These are phyloP conservation scores for Microsporum canis DNA, from an alignment of 2,329 filamentous ascomycete species.

Conservation along the genomic window DNA sequence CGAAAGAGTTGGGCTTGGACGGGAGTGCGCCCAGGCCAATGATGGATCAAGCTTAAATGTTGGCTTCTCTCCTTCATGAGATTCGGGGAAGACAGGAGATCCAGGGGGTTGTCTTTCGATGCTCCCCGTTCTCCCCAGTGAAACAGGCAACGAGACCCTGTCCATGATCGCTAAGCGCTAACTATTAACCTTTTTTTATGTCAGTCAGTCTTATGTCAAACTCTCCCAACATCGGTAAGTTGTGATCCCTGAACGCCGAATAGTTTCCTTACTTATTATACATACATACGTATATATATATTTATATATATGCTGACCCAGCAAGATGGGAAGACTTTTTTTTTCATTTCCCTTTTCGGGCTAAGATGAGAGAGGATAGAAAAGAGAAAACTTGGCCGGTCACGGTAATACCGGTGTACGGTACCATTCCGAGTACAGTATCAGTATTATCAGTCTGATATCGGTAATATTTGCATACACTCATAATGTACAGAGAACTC, in stretches of 20 bases:
- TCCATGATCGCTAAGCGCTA: not conserved
- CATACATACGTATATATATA: not conserved
- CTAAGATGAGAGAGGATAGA: slow-evolving; percentile 2
- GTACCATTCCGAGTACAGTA: not conserved
- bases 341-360: not conserved
- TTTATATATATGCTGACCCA: not conserved
- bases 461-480: not conserved
- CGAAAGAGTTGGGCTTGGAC: not conserved
- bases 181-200: not conserved
- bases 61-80: not conserved
- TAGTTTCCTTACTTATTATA: too few species aligned
- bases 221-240: not conserved
- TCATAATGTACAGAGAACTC: not conserved
- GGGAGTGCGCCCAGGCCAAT: not conserved
- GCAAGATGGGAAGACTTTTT: not conserved
- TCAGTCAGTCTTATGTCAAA: not conserved
- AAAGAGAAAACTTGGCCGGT: not conserved
- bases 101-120: not conserved
- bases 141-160: not conserved
- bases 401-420: not conserved
- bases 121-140: not conserved
- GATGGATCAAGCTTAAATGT: not conserved
- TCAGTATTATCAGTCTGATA: not conserved
- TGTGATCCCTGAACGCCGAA: not conserved
- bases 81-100: not conserved